Conservation (phyloP, 257 asterid genomes). For the Primulina huaijiensis region DNA sequence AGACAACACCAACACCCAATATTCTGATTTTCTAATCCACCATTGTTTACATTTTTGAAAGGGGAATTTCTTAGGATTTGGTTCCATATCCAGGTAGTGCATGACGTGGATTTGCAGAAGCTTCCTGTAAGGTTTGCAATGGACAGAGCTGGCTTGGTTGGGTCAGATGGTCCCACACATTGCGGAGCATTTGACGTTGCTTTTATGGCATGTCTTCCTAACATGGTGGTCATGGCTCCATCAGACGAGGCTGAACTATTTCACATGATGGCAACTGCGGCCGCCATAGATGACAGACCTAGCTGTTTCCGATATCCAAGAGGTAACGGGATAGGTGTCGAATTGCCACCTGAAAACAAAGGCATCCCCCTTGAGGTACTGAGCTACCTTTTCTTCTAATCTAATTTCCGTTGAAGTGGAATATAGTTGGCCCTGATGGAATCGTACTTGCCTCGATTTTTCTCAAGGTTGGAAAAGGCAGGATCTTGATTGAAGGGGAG, state of each 20-base stretch:
- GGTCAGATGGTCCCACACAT: conserved; percentile 98
- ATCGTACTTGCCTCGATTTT: not conserved
- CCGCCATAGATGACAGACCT: conserved; percentile 88
- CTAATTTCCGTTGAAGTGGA: not conserved
- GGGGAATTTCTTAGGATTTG: conserved; percentile 13
- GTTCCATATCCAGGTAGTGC: conserved; percentile 64
- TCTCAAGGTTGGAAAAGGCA: conserved; percentile 70
- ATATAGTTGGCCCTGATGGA: not conserved
- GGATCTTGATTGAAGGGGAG: conserved; percentile 78
- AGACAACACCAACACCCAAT: conserved; percentile 2
- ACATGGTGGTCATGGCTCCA: conserved; percentile 99
- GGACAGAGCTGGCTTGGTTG: conserved; percentile 95
- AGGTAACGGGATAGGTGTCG: conserved; percentile 82
- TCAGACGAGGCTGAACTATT: conserved; percentile 83
- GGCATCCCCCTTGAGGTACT: conserved; percentile 85
- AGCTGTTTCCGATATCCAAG: conserved; percentile 92
- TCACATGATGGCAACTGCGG: conserved; percentile 98
- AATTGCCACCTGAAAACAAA: conserved; percentile 77
- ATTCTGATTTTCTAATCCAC: not conserved
- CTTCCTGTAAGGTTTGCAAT: conserved; percentile 93
- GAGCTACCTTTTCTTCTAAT: not conserved
- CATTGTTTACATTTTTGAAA: not conserved
- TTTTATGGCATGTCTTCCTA: conserved; percentile 96
- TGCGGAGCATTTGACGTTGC: conserved; percentile 87
- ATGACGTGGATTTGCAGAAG: conserved; percentile 94